Evolutionary conservation across 768 basidiomycete genomes (phyloP).

Genomic region (Paxillus rubicundulus): DNA sequence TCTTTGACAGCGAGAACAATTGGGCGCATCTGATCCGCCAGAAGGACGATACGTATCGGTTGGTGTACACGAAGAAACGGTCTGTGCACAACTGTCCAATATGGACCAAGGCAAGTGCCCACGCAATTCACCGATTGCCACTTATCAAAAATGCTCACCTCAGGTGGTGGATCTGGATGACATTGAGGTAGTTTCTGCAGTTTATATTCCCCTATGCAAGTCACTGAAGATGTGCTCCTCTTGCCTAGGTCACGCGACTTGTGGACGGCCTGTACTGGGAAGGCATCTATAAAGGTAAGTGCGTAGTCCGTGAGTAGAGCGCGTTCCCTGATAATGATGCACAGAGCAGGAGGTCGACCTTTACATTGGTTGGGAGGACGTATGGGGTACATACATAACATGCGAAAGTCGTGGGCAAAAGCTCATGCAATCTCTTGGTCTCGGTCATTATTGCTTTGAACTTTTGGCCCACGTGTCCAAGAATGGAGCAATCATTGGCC

Average conservation of each 20-base stretch:
- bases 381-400: constrained; percentile 23
- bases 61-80: constrained; percentile 27
- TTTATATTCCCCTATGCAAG: not conserved
- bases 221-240: not conserved
- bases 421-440: constrained; percentile 26
- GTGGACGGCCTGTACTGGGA: constrained; percentile 22
- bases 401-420: constrained; percentile 29
- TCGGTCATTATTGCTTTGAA: constrained; percentile 30
- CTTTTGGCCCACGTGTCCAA: constrained; percentile 29
- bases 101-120: constrained; percentile 28
- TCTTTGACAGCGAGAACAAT: constrained; percentile 30
- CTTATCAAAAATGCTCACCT: constrained; percentile 2
- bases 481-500: constrained; percentile 28
- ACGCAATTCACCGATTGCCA: not conserved
- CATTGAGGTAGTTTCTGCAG: constrained; percentile 23
- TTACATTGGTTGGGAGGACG: constrained; percentile 25
- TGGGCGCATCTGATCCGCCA: constrained; percentile 33
- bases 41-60: constrained; percentile 24
- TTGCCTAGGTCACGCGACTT: constrained; percentile 26
- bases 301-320: not conserved
- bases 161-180: constrained; percentile 32
- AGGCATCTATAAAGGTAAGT: constrained; percentile 27
- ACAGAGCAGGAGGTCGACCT: constrained; percentile 29
- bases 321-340: not conserved
- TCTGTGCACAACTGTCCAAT: constrained; percentile 20